Base-by-base conservation (phyloP, 345 rosid genomes). In the Linum usitatissimum region DNA sequence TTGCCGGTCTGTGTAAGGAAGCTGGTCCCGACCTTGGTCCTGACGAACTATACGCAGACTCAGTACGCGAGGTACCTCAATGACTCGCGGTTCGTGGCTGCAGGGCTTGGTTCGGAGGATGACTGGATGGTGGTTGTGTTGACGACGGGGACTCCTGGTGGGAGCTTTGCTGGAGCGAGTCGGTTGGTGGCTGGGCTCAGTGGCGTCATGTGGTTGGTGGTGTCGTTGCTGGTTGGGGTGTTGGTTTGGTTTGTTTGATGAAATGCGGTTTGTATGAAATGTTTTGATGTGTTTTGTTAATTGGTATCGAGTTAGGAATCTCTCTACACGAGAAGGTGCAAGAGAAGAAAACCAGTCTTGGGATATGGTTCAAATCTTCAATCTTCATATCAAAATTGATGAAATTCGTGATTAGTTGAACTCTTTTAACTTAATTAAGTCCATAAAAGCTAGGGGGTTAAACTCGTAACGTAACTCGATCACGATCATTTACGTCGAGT, bases 91-190 rank as follows among this genome's bases (percentile, higher is more conserved):
- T 85, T 66, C 48, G 80, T 74, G 0, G 95, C 86, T 0, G 84
- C 76, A 0, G 98, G 96, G 7, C 56, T 86, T 4, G 88, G 87
- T 5, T 82, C 88, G 3, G 85, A 85, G 48, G 83, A 85, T 14
- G 84, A 88, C 58, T 86, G 96, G 98, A 82, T 82, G 85, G 95
- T 91, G 18, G 69, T 81, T 12, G 82, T 88, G 15, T 57, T 91
- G 59, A 69, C 70, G 0, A 77, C 85, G 0, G 79, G 36, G 39
- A 82, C 82, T 3, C 78, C 64, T 0, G 55, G 66, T 0, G 98
- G 95, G 21, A 80, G 75, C 39, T 80, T 88, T 6, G 70, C 73
- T 0, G 87, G 80, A 6, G 81, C 63, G 0, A 63, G 17, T 2
- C 42, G 60, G n/a, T 55, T 64, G 1, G 64, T 31, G 48, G 30